These are phyloP conservation scores for Rutstroemia sp. DNA, from an alignment of 2,329 filamentous ascomycete genomes.

Conservation along the genomic window DNA sequence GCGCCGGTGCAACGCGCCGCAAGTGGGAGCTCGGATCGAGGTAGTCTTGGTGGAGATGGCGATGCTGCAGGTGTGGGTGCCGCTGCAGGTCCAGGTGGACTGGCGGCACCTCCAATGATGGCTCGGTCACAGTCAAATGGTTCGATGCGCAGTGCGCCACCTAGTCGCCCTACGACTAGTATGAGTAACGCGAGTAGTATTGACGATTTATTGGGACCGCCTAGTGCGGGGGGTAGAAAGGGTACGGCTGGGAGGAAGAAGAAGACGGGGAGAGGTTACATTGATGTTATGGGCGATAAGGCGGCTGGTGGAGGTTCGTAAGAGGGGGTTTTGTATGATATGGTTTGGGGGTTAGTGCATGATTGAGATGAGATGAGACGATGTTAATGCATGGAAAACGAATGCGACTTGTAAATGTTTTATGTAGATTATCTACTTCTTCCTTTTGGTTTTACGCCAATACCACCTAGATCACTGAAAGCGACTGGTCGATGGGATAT, in stretches of 20 bases:
- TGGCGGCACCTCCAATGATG: not conserved
- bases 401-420: too few species aligned
- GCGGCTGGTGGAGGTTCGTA: too few species aligned
- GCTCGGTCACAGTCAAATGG: too few species aligned
- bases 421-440: too few species aligned
- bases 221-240: conserved; percentile 57
- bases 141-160: conserved; percentile 34
- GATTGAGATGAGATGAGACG: too few species aligned
- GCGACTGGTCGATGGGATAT: too few species aligned
- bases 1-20: not conserved
- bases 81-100: not conserved
- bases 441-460: too few species aligned
- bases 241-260: conserved; percentile 59
- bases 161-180: conserved; percentile 66
- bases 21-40: not conserved
- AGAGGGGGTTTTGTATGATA: too few species aligned
- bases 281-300: conserved; percentile 76
- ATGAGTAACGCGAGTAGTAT: conserved; percentile 92
- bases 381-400: too few species aligned
- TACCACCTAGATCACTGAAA: too few species aligned
- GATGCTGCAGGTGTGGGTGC: conserved; percentile 2
- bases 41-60: conserved; percentile 12
- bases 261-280: conserved; percentile 82
- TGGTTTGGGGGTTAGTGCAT: too few species aligned
- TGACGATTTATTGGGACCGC: conserved; percentile 79